Conservation (phyloP, 495 filamentous ascomycete species). For the Podospora sp. region DNA sequence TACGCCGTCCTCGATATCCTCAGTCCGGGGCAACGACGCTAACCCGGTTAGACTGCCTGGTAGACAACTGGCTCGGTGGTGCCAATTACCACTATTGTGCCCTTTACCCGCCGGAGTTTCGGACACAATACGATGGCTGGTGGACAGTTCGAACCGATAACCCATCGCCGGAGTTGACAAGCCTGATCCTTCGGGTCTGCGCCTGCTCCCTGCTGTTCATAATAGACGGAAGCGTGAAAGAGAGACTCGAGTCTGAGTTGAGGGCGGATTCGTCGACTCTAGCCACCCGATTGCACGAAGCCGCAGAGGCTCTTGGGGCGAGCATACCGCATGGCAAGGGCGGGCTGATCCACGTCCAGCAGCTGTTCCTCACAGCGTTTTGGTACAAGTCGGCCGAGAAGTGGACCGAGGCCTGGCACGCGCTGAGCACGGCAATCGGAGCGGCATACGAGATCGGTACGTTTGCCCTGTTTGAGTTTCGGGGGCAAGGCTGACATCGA, state of each 20-base stretch:
- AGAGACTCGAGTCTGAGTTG: constrained; percentile 53
- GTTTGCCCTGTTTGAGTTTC: not conserved
- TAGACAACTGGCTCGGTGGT: constrained; percentile 51
- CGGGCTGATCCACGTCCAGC: constrained; percentile 53
- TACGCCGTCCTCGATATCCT: not conserved
- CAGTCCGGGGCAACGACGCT: constrained; percentile 17
- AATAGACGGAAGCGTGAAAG: constrained; percentile 34
- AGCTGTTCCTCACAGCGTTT: constrained; percentile 52
- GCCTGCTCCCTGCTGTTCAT: constrained; percentile 54
- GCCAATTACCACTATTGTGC: constrained; percentile 55
- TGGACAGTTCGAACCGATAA: constrained; percentile 43
- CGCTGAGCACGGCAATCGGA: constrained; percentile 47
- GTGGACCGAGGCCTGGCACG: constrained; percentile 59
- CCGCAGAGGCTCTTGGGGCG: constrained; percentile 48
- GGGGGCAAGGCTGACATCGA: constrained; percentile 15
- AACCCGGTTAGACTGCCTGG: constrained; percentile 49
- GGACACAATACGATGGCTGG: constrained; percentile 52
- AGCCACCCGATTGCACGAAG: constrained; percentile 45
- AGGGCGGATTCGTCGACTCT: constrained; percentile 41
- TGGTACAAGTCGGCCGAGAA: constrained; percentile 57
- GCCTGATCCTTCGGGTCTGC: constrained; percentile 54
- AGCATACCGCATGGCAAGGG: constrained; percentile 52
- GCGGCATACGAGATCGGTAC: constrained; percentile 57
- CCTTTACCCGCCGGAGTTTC: constrained; percentile 53
- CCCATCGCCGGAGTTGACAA: constrained; percentile 51